phyloP scores from a whole-genome alignment of 75 land plant species.

The Picea sitchensis region DNA sequence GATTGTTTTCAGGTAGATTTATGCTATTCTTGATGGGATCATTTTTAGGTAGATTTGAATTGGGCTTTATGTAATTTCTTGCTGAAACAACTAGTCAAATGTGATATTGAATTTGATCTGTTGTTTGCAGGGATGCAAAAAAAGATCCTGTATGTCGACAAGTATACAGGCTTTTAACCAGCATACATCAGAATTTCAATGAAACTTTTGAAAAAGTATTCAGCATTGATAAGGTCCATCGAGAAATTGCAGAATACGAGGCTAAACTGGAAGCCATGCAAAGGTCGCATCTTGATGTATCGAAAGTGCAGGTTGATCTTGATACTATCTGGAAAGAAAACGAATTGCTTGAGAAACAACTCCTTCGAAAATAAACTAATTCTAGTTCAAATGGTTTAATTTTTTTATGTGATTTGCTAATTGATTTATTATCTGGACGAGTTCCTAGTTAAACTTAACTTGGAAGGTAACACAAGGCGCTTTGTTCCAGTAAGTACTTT shows the following conservation, averaged over 20 bases:
- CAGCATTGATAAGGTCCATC: constrained; percentile 49
- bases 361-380: not conserved
- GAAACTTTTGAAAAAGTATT: constrained; percentile 62
- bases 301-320: constrained; percentile 71
- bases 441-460: too few species aligned
- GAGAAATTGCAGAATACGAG: constrained; percentile 64
- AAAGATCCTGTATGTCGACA: constrained; percentile 58
- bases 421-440: too few species aligned
- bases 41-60: constrained; percentile 46
- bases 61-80: not conserved
- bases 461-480: too few species aligned
- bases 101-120: not conserved
- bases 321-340: constrained; percentile 59
- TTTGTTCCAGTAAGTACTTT: too few species aligned
- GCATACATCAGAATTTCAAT: constrained; percentile 71
- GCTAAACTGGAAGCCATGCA: constrained; percentile 58
- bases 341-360: constrained; percentile 38
- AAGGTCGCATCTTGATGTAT: constrained; percentile 42
- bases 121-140: constrained; percentile 76
- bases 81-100: not conserved
- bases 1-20: constrained; percentile 58
- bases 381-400: too few species aligned
- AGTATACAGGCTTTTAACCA: constrained; percentile 61
- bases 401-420: too few species aligned
- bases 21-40: constrained; percentile 54